phyloP scores from a whole-genome alignment of 75 land plant genomes.

The Selaginella moellendorffii region DNA sequence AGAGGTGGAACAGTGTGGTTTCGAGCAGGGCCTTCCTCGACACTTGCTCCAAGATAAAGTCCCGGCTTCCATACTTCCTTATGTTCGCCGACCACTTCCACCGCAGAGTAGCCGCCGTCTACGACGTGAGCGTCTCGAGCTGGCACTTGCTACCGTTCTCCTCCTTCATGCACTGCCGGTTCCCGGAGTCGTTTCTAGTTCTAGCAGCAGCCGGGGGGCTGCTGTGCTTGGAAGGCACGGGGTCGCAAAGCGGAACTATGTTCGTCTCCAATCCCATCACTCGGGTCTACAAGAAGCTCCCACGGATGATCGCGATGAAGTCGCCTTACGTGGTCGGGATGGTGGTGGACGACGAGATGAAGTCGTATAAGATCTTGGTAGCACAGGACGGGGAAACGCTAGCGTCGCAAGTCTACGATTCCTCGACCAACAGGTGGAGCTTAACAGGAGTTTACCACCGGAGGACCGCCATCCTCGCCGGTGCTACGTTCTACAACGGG shows the following conservation, averaged over 20 bases:
- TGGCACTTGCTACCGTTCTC: conserved; percentile 51
- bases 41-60: conserved; percentile 39
- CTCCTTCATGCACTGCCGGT: conserved; percentile 10
- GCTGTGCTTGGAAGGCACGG: conserved; percentile 49
- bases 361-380: conserved; percentile 44
- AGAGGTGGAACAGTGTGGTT: conserved; percentile 45
- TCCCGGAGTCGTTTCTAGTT: conserved; percentile 29
- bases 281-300: conserved; percentile 40
- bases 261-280: conserved; percentile 58
- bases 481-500: conserved; percentile 52
- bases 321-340: conserved; percentile 43
- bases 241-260: conserved; percentile 35
- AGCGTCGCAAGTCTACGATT: conserved; percentile 66
- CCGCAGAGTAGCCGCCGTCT: conserved; percentile 37
- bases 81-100: conserved; percentile 41
- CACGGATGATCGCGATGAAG: conserved; percentile 48
- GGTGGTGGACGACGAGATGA: conserved; percentile 37
- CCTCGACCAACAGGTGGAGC: conserved; percentile 36
- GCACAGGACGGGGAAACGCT: conserved; percentile 40
- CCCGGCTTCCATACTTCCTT: conserved; percentile 65
- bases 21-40: conserved; percentile 41
- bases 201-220: conserved; percentile 73
- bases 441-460: conserved; percentile 29
- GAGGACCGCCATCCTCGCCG: conserved; percentile 38
- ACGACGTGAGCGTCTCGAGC: conserved; percentile 41